Evolutionary conservation across 768 basidiomycete genomes (phyloP).

Genomic region (Glaciozyma martinii): DNA sequence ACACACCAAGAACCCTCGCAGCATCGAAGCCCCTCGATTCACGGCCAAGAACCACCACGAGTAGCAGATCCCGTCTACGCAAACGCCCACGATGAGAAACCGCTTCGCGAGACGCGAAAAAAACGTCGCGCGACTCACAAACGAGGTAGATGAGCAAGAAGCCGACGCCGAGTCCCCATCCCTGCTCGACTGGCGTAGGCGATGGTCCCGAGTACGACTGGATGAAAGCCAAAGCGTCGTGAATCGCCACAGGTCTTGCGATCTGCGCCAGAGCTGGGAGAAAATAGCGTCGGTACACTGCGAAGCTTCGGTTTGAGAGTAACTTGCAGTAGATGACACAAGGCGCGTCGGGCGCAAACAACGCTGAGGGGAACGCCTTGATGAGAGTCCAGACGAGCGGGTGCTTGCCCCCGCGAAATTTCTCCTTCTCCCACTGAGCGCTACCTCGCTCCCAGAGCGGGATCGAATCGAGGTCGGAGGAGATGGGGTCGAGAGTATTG

Average conservation of each 20-base stretch:
- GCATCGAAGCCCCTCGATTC: background rate
- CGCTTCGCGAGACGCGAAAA: background rate
- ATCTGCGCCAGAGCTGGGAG: too few species aligned
- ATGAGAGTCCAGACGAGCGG: background rate
- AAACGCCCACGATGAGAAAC: too few species aligned
- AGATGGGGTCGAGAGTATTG: background rate
- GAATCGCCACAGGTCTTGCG: too few species aligned
- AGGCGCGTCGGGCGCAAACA: background rate
- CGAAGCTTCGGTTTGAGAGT: too few species aligned
- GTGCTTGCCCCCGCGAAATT: background rate
- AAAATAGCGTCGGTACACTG: too few species aligned
- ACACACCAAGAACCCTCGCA: background rate
- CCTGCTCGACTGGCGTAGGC: background rate
- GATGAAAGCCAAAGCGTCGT: too few species aligned
- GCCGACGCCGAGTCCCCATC: background rate
- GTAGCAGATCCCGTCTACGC: background rate
- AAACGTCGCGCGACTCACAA: background rate
- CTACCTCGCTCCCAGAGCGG: background rate
- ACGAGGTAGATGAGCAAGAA: background rate
- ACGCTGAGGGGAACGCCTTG: background rate
- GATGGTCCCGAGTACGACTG: too few species aligned
- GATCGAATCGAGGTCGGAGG: background rate
- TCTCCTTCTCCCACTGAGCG: background rate
- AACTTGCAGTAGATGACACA: background rate
- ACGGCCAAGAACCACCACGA: background rate